These are phyloP conservation scores for Gnaphalium uliginosum DNA, from an alignment of 129 eudicot species.

Conservation along the genomic window DNA sequence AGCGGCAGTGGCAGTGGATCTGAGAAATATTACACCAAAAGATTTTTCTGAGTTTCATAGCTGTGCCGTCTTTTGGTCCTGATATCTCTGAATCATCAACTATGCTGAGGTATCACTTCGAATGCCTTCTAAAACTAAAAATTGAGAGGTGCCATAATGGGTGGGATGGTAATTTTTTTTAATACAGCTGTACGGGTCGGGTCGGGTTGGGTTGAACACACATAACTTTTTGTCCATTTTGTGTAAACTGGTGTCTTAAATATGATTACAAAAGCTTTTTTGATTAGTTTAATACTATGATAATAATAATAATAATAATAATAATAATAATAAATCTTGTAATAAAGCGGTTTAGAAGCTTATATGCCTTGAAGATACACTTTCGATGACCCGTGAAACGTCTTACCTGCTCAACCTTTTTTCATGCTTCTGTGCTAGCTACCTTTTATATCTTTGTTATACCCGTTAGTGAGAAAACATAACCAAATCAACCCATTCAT, in stretches of 20 bases:
- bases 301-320: too few relatives aligned
- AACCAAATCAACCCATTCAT: background rate
- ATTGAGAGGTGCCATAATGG: background rate
- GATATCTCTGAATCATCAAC: conserved; percentile 1
- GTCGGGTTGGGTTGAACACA: background rate
- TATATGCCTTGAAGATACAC: background rate
- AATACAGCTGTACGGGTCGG: background rate
- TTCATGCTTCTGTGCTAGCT: background rate
- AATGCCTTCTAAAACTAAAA: conserved; percentile 10
- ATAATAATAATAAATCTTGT: background rate
- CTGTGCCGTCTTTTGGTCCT: conserved; percentile 12
- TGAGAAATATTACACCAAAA: conserved; percentile 40
- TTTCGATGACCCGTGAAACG: background rate
- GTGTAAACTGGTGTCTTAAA: background rate
- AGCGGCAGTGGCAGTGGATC: conserved; percentile 43
- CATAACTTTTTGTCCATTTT: background rate
- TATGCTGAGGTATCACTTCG: conserved; percentile 28
- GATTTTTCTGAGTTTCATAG: conserved; percentile 17
- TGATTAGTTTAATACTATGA: background rate
- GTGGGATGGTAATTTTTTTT: background rate
- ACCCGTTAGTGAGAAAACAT: background rate
- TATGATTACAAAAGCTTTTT: background rate
- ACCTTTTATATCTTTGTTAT: background rate
- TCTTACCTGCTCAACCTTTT: background rate
- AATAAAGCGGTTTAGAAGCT: background rate